Base-by-base conservation (phyloP, 1,284 basidiomycete genomes). In the Cystobasidiaceae sp. region DNA sequence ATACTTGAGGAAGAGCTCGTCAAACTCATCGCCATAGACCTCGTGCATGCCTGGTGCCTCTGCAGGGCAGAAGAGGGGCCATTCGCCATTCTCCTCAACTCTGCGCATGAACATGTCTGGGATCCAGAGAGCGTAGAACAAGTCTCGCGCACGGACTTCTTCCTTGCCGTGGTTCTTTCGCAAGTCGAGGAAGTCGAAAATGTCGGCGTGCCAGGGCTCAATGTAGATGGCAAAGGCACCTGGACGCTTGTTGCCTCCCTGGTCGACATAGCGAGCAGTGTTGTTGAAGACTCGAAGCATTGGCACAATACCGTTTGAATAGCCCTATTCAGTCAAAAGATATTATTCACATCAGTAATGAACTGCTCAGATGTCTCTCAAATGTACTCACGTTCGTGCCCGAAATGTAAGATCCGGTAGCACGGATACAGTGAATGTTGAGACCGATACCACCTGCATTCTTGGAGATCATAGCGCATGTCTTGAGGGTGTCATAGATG, bases 141-240 rank as follows among this genome's bases (percentile, higher is more conserved):
- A 82, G 77, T 98, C 96, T 61, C 96, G 87, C 30, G 96, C 96
- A 71, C 96, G 90, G 59, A 87, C 86, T 79, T 99, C 94, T 79
- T 99, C 96, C 79, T 98, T 98, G 66, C 96, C 96, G 75, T 98
- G 96, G 78, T 98, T 99, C 84, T 98, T 98, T 74, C 96, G 85
- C 49, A 99, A 83, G 77, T 98, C 94, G 71, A 98, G 83, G 83
- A 98, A 97, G 71, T 97, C 94, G 73, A 97, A 97, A 73, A 99
- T 80, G 77, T 99, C 96, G 34, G 91, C 85, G 78, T 99, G 94
- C 73, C 73, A 74, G 19, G 73, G 73, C 68, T 73, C 70, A 68
- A 72, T 65, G 70, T 72, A 71, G 56, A 74, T 72, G 56, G 96
- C 91, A 74, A 99, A 97, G 2, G 96, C 96, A 70, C 96, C 96